phyloP scores from a whole-genome alignment of 371 early-diverging fungal genomes.

The Ecytonucleospora hepatopenaei region DNA sequence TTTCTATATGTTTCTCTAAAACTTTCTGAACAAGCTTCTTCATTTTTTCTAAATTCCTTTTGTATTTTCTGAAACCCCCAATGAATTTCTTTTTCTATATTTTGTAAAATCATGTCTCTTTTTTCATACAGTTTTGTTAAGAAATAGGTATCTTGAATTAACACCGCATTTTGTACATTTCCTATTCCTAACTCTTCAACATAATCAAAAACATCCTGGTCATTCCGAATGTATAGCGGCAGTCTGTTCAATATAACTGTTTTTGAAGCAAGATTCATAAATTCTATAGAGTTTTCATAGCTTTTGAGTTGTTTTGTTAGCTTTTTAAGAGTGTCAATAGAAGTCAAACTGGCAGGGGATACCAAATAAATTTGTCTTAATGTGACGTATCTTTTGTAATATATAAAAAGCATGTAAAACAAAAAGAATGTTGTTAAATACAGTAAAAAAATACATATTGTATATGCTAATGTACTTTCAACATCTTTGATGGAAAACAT shows the following conservation, averaged over 20 bases:
- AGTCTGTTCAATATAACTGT: constrained; percentile 48
- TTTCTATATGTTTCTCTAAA: constrained; percentile 17
- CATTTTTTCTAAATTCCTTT: constrained; percentile 25
- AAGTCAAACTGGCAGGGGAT: constrained; percentile 51
- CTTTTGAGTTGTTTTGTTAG: constrained; percentile 19
- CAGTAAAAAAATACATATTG: constrained; percentile 10
- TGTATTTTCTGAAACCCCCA: constrained; percentile 34
- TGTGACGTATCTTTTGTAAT: constrained; percentile 54
- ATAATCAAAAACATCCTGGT: constrained; percentile 42
- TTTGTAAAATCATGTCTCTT: constrained; percentile 36
- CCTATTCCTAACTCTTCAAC: constrained; percentile 45
- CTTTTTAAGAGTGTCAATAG: constrained; percentile 50
- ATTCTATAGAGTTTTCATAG: constrained; percentile 33
- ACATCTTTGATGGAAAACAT: constrained; percentile 8
- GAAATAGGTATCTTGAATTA: constrained; percentile 46
- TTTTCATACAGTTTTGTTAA: constrained; percentile 37
- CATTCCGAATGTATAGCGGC: constrained; percentile 47
- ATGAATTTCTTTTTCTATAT: constrained; percentile 54
- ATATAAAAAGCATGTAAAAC: constrained; percentile 55
- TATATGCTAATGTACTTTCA: neutral
- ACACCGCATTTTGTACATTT: constrained; percentile 37
- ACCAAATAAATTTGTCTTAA: constrained; percentile 55
- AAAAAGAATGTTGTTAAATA: constrained; percentile 44
- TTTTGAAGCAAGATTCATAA: constrained; percentile 44
- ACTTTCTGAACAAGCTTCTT: constrained; percentile 12